A percentile compares a stretch with the other conserved stretches of the same genome.
These are phyloP conservation scores for Niebla homalea DNA, from an alignment of 495 filamentous ascomycete genomes.

Conservation along the genomic window DNA sequence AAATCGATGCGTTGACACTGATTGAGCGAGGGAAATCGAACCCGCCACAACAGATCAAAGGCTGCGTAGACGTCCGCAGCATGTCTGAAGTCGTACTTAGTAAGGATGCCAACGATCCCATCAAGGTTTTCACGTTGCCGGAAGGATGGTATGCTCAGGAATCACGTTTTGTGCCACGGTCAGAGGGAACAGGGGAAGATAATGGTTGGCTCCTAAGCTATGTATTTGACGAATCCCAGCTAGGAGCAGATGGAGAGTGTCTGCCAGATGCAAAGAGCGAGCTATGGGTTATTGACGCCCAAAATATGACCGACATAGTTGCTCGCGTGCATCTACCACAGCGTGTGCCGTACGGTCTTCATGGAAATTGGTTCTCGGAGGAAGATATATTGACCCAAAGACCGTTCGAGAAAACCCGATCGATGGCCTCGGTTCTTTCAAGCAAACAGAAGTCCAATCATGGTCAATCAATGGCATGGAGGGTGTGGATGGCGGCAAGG, in stretches of 20 bases:
- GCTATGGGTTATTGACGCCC: conserved; percentile 54
- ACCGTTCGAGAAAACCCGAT: conserved; percentile 5
- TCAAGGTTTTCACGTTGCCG: conserved; percentile 44
- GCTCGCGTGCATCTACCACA: conserved; percentile 43
- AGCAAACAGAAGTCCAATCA: background rate
- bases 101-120: conserved; percentile 34
- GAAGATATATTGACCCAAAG: conserved; percentile 36
- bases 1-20: conserved; percentile 37
- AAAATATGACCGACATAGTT: conserved; percentile 41
- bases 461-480: conserved; percentile 1
- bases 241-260: conserved; percentile 32
- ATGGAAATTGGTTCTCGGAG: conserved; percentile 52
- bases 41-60: conserved; percentile 34
- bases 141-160: conserved; percentile 48
- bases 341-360: conserved; percentile 52
- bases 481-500: conserved; percentile 10
- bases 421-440: background rate
- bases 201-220: conserved; percentile 50
- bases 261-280: conserved; percentile 33
- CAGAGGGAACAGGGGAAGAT: conserved; percentile 31
- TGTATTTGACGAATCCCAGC: conserved; percentile 45
- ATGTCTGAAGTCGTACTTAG: conserved; percentile 31
- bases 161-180: conserved; percentile 44
- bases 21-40: conserved; percentile 28
- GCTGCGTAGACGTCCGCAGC: conserved; percentile 40